These are phyloP conservation scores for Crithidia acanthocephali DNA, from an alignment of 208 protist species.

Conservation along the genomic window DNA sequence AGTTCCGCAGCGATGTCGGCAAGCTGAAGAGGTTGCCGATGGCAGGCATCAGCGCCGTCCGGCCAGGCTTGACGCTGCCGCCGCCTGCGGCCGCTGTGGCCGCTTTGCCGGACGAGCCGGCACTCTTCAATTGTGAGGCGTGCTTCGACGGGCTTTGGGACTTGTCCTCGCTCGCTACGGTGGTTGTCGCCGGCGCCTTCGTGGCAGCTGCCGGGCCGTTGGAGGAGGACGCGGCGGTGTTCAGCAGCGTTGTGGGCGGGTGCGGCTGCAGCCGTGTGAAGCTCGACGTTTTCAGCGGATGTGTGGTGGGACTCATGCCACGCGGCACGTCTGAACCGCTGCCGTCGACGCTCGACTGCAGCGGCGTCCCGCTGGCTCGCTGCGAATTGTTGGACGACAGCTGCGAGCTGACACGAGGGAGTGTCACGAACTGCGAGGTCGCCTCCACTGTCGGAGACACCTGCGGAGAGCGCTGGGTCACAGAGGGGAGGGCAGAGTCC, in stretches of 20 bases:
- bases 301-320: background rate
- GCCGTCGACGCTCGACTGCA: slow-evolving; percentile 2
- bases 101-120: background rate
- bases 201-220: background rate
- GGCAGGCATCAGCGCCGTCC: background rate
- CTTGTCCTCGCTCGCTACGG: background rate
- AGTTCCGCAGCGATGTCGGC: slow-evolving; percentile 77
- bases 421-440: background rate
- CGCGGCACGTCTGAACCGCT: background rate
- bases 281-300: background rate
- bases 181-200: too few species aligned
- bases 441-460: background rate
- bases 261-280: slow-evolving; percentile 9
- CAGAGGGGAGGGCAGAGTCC: slow-evolving; percentile 1
- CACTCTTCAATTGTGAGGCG: background rate
- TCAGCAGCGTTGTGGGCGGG: background rate
- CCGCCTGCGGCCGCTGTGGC: background rate
- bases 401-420: slow-evolving; percentile 9
- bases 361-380: background rate
- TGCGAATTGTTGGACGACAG: background rate
- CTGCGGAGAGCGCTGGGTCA: background rate
- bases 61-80: background rate
- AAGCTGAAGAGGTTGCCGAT: slow-evolving; percentile 10
- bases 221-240: background rate
- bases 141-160: background rate